Base-by-base conservation (phyloP, 2,329 filamentous ascomycete genomes). In the Phyllosticta ampelicida region DNA sequence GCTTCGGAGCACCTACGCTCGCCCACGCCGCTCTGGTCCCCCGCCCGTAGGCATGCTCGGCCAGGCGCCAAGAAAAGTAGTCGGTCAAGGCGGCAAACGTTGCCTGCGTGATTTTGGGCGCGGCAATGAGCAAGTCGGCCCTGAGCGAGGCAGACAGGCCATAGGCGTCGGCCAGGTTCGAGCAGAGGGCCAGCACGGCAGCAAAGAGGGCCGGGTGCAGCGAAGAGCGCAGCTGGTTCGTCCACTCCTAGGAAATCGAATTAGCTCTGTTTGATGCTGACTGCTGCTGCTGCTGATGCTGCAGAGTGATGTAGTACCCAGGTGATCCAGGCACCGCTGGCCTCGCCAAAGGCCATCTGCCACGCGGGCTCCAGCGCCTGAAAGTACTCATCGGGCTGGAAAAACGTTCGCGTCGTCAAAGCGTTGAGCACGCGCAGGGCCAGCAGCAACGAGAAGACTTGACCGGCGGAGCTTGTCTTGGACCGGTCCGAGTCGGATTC, bases 361-460 rank as follows among this genome's bases (percentile, higher is more conserved):
- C 92, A 97, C 64, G 94, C 94, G 56, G 94, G 92, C 75, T 99
- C 94, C 51, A 97, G 81, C 1, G 90, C 87, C 70, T 99, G 94
- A 68, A 94, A 99, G 77, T 89, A 97, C 73, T 99, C 94, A 76
- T 99, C 94, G 26, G 94, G 94, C 73, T 99, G 94, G 75, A 99
- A 99, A 72, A 96, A 99, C 19, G 94, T 97, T 63, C 82, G 78
- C 59, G 95, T 78, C 62, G 79, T 83, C 65, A 94, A 78, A 29
- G 90, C 85, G 74, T 96, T 96, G 70, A 88, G 71, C 63, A 92
- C 79, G 57, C 94, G 89, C 62, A 95, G 81, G 48, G 82, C 77
- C 63, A 96, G 64, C 54, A 83, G 63, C 30, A 60, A 23, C 61
- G 69, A 62, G 10, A 65, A 62, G 55, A 71, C 58, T 21, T 59